These are phyloP conservation scores for Aspergillus ochraceus DNA, from an alignment of 2,329 filamentous ascomycete genomes.

Conservation along the genomic window DNA sequence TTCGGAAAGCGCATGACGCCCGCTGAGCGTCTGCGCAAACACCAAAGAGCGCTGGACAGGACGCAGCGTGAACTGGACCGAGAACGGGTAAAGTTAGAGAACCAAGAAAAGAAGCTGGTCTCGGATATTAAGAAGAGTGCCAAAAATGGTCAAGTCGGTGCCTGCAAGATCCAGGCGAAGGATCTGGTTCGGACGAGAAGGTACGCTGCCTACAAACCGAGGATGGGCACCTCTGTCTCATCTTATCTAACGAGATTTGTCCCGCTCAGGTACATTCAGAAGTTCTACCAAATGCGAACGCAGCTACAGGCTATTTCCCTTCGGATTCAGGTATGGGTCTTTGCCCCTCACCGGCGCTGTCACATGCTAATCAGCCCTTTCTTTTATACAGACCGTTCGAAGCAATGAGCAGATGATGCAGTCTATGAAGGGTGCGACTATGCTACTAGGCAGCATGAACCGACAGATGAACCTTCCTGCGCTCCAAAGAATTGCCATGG, in stretches of 20 bases:
- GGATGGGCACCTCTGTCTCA: neutral
- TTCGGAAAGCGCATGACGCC: conserved; percentile 99
- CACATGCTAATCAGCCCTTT: neutral
- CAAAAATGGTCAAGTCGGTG: conserved; percentile 97
- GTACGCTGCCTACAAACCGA: conserved; percentile 42
- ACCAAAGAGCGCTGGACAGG: conserved; percentile 95
- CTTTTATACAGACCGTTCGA: conserved; percentile 71
- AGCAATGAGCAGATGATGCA: conserved; percentile 99
- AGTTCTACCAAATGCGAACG: conserved; percentile 98
- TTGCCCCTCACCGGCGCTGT: neutral
- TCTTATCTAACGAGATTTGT: conserved; percentile 2
- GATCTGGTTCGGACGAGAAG: conserved; percentile 88
- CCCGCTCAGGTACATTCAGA: conserved; percentile 78
- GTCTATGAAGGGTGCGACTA: conserved; percentile 97
- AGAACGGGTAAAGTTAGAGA: conserved; percentile 92
- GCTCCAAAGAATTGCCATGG: conserved; percentile 95
- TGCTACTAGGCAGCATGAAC: conserved; percentile 94
- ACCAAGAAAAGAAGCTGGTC: conserved; percentile 96
- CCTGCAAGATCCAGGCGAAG: conserved; percentile 97
- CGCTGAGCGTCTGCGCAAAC: conserved; percentile 63
- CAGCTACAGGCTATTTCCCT: conserved; percentile 95
- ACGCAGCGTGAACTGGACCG: conserved; percentile 95
- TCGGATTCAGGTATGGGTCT: conserved; percentile 73
- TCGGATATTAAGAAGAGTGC: conserved; percentile 97
- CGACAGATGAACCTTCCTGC: conserved; percentile 95